Conservation (phyloP, 2,329 filamentous ascomycete genomes). For the Phoma sp. region DNA sequence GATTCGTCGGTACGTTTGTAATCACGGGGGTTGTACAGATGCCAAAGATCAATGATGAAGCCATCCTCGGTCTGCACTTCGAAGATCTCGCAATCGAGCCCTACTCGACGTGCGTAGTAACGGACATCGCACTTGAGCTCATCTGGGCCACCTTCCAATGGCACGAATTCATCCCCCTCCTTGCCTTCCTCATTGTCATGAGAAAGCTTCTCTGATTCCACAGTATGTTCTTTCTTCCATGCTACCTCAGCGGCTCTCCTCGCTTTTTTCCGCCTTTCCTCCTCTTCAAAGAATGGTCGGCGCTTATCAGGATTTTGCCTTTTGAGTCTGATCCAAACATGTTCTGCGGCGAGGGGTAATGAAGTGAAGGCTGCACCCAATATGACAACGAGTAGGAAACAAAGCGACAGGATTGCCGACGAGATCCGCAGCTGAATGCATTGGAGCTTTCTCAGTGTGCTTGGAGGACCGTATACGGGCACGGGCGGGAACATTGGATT, state of each 20-base stretch:
- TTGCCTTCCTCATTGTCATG: slow-evolving; percentile 48
- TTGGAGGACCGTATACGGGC: slow-evolving; percentile 80
- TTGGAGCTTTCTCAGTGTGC: slow-evolving; percentile 69
- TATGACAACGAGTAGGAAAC: slow-evolving; percentile 79
- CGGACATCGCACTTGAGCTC: slow-evolving; percentile 78
- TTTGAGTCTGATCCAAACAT: slow-evolving; percentile 62
- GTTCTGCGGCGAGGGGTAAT: slow-evolving; percentile 61
- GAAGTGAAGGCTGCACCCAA: slow-evolving; percentile 75
- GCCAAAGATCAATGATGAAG: slow-evolving; percentile 88
- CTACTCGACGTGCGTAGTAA: slow-evolving; percentile 88
- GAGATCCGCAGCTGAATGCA: slow-evolving; percentile 70
- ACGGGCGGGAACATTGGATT: slow-evolving; percentile 85
- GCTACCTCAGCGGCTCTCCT: slow-evolving; percentile 65
- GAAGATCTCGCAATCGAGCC: slow-evolving; percentile 83
- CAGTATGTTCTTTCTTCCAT: slow-evolving; percentile 63
- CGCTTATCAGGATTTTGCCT: slow-evolving; percentile 66
- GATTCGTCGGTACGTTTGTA: slow-evolving; percentile 62
- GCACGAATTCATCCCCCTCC: slow-evolving; percentile 66
- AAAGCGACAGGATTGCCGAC: slow-evolving; percentile 78
- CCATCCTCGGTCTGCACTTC: slow-evolving; percentile 92
- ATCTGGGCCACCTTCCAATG: slow-evolving; percentile 82
- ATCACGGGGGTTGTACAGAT: slow-evolving; percentile 84
- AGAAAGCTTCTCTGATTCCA: slow-evolving; percentile 45
- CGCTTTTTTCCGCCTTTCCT: slow-evolving; percentile 64
- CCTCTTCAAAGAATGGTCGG: slow-evolving; percentile 77